Evolutionary conservation across 129 eudicot genomes (phyloP).

Genomic region (Sambucus nigra): DNA sequence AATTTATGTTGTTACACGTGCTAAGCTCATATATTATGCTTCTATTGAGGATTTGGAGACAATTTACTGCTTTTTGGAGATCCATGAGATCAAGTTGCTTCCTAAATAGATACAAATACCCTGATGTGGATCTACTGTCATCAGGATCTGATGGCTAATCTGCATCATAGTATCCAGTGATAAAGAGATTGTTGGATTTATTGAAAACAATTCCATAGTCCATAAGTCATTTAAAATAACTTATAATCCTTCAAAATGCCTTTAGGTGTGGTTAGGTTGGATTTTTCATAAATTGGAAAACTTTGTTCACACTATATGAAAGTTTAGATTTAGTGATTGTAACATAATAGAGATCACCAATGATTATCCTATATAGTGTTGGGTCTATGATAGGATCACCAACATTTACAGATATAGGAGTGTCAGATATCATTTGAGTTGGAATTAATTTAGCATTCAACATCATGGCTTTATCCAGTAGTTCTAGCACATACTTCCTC

Average conservation of each 20-base stretch:
- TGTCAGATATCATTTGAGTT: too few relatives aligned
- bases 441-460: too few relatives aligned
- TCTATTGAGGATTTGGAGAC: background rate
- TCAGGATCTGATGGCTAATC: background rate
- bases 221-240: background rate
- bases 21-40: background rate
- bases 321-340: too few relatives aligned
- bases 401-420: too few relatives aligned
- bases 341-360: too few relatives aligned
- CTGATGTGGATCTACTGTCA: background rate
- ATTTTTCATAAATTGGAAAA: too few relatives aligned
- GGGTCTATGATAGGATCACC: too few relatives aligned
- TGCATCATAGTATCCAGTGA: background rate
- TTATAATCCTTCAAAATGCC: background rate
- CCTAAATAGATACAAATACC: background rate
- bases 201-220: background rate
- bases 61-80: background rate
- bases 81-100: background rate
- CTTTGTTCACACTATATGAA: too few relatives aligned
- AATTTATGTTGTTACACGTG: too few relatives aligned
- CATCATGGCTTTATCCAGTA: too few relatives aligned
- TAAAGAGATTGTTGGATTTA: background rate
- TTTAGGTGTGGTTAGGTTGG: background rate
- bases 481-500: too few relatives aligned
- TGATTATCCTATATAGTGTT: too few relatives aligned